These are phyloP conservation scores for Ottelia alismoides DNA, from an alignment of 106 monocot species.

Conservation along the genomic window DNA sequence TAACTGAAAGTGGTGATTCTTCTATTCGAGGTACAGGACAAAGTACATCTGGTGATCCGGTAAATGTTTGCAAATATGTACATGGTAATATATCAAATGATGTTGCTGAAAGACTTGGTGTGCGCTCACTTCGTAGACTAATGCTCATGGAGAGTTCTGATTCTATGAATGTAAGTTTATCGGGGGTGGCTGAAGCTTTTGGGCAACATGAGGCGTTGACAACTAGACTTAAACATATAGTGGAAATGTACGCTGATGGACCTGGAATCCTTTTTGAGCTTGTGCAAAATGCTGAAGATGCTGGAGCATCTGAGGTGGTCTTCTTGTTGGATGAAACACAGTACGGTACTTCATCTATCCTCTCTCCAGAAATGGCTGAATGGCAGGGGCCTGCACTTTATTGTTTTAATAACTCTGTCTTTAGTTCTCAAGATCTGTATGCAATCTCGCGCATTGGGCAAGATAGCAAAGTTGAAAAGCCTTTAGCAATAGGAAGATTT, in stretches of 20 bases:
- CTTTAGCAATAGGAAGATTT: conserved; percentile 94
- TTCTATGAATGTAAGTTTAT: conserved; percentile 89
- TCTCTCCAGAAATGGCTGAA: conserved; percentile 98
- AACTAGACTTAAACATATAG: conserved; percentile 96
- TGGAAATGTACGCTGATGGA: conserved; percentile 99
- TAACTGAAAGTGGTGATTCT: conserved; percentile 48
- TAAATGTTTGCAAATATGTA: conserved; percentile 60
- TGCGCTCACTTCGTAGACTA: conserved; percentile 81
- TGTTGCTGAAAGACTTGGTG: conserved; percentile 90
- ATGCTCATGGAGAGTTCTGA: conserved; percentile 95
- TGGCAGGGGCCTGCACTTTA: conserved; percentile 99
- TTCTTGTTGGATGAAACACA: conserved; percentile 93
- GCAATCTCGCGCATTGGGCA: conserved; percentile 98
- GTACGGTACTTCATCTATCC: conserved; percentile 92
- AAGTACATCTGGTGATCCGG: conserved; percentile 22
- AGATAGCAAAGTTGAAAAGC: conserved; percentile 94
- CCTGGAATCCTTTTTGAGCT: conserved; percentile 99
- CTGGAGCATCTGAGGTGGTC: conserved; percentile 87
- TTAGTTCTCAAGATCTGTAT: conserved; percentile 94
- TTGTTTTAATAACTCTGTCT: conserved; percentile 93
- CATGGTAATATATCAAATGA: conserved; percentile 95
- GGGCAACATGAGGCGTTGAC: conserved; percentile 98
- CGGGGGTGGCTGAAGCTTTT: conserved; percentile 99
- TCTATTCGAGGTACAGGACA: conserved; percentile 22
- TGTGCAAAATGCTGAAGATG: conserved; percentile 99